These are phyloP conservation scores for Cladosporium sp. DNA, from an alignment of 2,329 filamentous ascomycete species.

Conservation along the genomic window DNA sequence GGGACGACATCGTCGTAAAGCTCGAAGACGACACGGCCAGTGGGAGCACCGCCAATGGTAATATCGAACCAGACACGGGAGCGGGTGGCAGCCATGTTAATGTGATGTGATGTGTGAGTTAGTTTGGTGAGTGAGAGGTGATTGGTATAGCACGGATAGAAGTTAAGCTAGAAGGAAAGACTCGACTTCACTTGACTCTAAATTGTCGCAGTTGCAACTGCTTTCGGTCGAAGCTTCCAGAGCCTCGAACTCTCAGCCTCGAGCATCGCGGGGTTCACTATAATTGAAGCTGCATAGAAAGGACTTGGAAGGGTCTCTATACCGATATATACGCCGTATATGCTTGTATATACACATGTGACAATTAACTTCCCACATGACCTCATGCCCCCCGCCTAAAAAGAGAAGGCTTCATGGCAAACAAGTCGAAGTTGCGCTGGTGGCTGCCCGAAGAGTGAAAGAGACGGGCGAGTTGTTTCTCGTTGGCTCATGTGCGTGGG, in stretches of 20 bases:
- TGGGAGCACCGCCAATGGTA: constrained; percentile 69
- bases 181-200: neutral
- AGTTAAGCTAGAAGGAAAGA: neutral
- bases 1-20: constrained; percentile 72
- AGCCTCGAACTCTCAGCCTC: constrained; percentile 6
- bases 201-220: neutral
- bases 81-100: constrained; percentile 47
- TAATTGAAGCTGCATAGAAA: neutral
- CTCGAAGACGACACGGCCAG: constrained; percentile 83
- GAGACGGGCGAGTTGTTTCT: neutral
- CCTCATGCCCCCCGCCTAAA: constrained; percentile 8
- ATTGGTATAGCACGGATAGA: neutral
- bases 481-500: neutral
- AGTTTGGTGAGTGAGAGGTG: neutral
- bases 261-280: neutral
- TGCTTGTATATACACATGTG: neutral
- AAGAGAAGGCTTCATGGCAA: neutral
- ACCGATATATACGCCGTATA: neutral
- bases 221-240: constrained; percentile 18
- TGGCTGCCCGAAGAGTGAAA: constrained; percentile 6
- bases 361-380: neutral
- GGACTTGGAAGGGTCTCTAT: neutral
- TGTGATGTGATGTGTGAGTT: neutral
- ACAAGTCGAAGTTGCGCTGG: neutral
- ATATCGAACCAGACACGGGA: constrained; percentile 93